Percentiles rank a stretch among this genome's conserved stretches.
Conservation (phyloP, 2,329 filamentous ascomycete genomes). For the Myotisia sp. region DNA sequence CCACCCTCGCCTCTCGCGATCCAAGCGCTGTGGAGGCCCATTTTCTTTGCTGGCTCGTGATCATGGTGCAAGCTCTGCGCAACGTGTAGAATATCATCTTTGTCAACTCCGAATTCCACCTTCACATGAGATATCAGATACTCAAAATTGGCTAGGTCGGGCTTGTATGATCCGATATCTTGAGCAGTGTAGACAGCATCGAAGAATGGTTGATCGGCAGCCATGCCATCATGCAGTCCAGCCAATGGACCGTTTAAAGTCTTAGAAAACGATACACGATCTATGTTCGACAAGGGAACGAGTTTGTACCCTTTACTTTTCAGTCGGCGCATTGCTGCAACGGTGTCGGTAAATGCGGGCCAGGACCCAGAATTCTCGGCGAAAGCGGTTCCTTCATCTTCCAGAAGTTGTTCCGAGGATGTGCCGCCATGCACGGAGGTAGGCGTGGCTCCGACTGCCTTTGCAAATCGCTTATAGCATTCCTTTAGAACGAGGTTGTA, state of each 20-base stretch:
- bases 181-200: constrained; percentile 56
- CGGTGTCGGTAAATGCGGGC: constrained; percentile 44
- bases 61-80: constrained; percentile 55
- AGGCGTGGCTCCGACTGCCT: constrained; percentile 17
- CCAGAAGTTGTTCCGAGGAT: constrained; percentile 6
- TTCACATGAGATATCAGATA: constrained; percentile 46
- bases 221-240: constrained; percentile 24
- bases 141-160: constrained; percentile 48
- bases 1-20: constrained; percentile 40
- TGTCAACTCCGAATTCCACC: constrained; percentile 42
- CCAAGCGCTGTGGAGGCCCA: constrained; percentile 50
- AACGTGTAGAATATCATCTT: constrained; percentile 48
- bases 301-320: constrained; percentile 37
- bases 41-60: constrained; percentile 48
- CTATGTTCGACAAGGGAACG: constrained; percentile 45
- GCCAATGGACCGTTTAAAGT: constrained; percentile 37
- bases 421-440: too few relatives aligned
- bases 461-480: constrained; percentile 25
- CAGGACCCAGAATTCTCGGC: constrained; percentile 37
- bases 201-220: constrained; percentile 28
- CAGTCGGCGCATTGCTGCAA: constrained; percentile 38
- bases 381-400: constrained; percentile 32
- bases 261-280: constrained; percentile 36
- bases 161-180: constrained; percentile 60
- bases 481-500: constrained; percentile 48